Evolutionary conservation across 2,329 filamentous ascomycete species (phyloP).

Genomic region (Pleomassaria siparia): DNA sequence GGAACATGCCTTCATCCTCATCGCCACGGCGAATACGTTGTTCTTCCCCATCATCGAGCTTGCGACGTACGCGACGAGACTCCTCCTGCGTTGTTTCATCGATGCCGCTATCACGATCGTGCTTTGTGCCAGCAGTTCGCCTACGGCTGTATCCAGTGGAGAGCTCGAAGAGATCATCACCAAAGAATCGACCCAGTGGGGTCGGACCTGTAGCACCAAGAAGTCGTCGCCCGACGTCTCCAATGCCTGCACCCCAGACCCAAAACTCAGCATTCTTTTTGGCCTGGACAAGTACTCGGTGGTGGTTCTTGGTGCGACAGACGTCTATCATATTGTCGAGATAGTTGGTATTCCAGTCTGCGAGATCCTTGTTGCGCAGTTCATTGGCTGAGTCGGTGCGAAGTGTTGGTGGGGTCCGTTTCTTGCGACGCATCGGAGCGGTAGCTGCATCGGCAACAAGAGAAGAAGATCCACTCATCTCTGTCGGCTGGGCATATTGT

Average conservation of each 20-base stretch:
- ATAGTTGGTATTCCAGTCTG: slow-evolving; percentile 62
- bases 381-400: slow-evolving; percentile 53
- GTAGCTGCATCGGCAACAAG: slow-evolving; percentile 43
- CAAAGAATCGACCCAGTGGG: slow-evolving; percentile 62
- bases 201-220: slow-evolving; percentile 45
- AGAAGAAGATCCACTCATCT: slow-evolving; percentile 38
- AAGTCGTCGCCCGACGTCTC: slow-evolving; percentile 53
- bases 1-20: slow-evolving; percentile 36
- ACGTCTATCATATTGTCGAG: slow-evolving; percentile 60
- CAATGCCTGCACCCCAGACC: slow-evolving; percentile 60
- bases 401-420: slow-evolving; percentile 45
- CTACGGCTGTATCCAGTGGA: slow-evolving; percentile 46
- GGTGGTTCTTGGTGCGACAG: slow-evolving; percentile 46
- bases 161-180: slow-evolving; percentile 54
- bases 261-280: slow-evolving; percentile 66
- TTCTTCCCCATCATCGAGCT: slow-evolving; percentile 34
- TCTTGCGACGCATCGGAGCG: slow-evolving; percentile 45
- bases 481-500: slow-evolving; percentile 17
- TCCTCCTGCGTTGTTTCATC: slow-evolving; percentile 37
- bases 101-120: slow-evolving; percentile 36
- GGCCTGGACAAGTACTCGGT: slow-evolving; percentile 49
- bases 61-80: slow-evolving; percentile 37
- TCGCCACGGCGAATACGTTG: slow-evolving; percentile 36
- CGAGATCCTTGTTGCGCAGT: slow-evolving; percentile 58
- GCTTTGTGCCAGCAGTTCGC: slow-evolving; percentile 29